phyloP scores from a whole-genome alignment of 768 basidiomycete genomes.

The Hygrophorus pudorinus region DNA sequence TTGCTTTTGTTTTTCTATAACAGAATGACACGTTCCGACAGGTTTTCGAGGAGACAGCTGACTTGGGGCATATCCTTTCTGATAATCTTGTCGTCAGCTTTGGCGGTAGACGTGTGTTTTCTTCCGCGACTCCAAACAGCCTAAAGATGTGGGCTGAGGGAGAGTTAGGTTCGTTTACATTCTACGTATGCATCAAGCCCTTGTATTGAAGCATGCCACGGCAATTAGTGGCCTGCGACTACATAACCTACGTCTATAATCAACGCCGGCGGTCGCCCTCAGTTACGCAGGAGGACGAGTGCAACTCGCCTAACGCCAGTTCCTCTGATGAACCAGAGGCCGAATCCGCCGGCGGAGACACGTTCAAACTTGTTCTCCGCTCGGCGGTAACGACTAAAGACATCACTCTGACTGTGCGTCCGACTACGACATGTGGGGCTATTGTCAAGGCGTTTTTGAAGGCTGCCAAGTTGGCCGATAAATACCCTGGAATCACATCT shows the following conservation, averaged over 20 bases:
- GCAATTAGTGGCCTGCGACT: slow-evolving; percentile 55
- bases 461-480: slow-evolving; percentile 48
- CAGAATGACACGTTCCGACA: slow-evolving; percentile 58
- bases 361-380: slow-evolving; percentile 57
- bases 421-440: slow-evolving; percentile 65
- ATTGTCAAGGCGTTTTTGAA: slow-evolving; percentile 71
- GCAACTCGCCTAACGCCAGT: background rate
- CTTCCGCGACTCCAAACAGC: slow-evolving; percentile 57
- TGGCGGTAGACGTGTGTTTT: slow-evolving; percentile 52
- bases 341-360: slow-evolving; percentile 38
- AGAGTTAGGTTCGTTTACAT: slow-evolving; percentile 42
- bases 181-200: background rate
- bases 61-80: slow-evolving; percentile 40
- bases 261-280: slow-evolving; percentile 13
- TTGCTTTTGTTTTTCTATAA: no score
- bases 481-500: slow-evolving; percentile 30
- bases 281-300: background rate
- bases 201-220: background rate
- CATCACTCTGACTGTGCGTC: slow-evolving; percentile 58
- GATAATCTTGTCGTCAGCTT: slow-evolving; percentile 52
- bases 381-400: slow-evolving; percentile 41
- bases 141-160: slow-evolving; percentile 61
- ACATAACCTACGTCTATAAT: slow-evolving; percentile 52
- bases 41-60: slow-evolving; percentile 58
- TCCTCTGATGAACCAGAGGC: slow-evolving; percentile 22